Evolutionary conservation across 75 land plant genomes (phyloP).

Genomic region (Cupressus sempervirens): DNA sequence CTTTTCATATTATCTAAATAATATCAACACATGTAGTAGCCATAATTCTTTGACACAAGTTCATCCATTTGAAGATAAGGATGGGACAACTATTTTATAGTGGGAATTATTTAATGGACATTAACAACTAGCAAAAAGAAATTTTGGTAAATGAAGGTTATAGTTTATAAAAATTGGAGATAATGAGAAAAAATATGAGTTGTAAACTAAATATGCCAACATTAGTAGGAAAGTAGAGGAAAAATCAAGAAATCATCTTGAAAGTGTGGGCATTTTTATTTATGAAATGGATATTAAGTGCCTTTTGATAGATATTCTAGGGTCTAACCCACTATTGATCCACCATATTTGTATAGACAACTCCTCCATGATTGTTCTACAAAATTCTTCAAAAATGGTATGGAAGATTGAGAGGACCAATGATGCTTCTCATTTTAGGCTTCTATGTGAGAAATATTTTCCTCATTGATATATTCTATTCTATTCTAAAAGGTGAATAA

Average conservation of each 20-base stretch:
- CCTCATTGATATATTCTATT: conserved; percentile 7
- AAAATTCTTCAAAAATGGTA: conserved; percentile 60
- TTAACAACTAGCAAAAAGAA: conserved; percentile 32
- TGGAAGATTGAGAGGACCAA: conserved; percentile 77
- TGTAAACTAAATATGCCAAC: conserved; percentile 25
- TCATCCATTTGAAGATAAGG: conserved; percentile 42
- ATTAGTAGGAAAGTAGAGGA: conserved; percentile 16
- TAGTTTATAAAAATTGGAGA: conserved; percentile 51
- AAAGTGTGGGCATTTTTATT: conserved; percentile 57
- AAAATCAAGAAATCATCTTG: conserved; percentile 9
- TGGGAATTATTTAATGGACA: conserved; percentile 50
- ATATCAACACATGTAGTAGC: conserved; percentile 28
- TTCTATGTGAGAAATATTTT: conserved; percentile 34
- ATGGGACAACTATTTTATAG: conserved; percentile 29
- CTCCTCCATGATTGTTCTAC: conserved; percentile 65
- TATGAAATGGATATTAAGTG: conserved; percentile 78
- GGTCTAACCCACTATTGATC: conserved; percentile 60
- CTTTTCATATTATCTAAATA: conserved; percentile 26
- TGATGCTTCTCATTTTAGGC: conserved; percentile 83
- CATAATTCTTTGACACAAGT: conserved; percentile 29
- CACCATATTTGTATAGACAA: conserved; percentile 64
- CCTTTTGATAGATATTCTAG: conserved; percentile 58
- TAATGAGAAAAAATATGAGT: conserved; percentile 48
- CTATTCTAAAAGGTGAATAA: neutral
- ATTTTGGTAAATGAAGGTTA: conserved; percentile 69